Conservation (phyloP, 768 basidiomycete genomes). For the Roridomyces roridus region DNA sequence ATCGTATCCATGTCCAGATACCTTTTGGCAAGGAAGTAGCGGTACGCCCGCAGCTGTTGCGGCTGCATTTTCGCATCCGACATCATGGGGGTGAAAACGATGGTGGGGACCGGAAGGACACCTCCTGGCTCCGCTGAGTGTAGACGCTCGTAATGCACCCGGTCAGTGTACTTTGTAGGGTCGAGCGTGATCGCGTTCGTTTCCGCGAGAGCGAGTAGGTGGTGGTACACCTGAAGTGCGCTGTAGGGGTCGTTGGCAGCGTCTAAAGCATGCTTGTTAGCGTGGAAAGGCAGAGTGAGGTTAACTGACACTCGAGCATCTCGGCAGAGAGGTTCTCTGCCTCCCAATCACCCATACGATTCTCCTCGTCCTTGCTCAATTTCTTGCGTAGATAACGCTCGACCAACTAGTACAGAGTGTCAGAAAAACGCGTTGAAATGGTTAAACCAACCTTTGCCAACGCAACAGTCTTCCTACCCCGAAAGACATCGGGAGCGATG, state of each 20-base stretch:
- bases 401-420: constrained; percentile 41
- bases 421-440: no score
- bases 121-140: constrained; percentile 9
- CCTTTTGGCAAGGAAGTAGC: constrained; percentile 33
- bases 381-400: constrained; percentile 37
- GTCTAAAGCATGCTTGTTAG: no score
- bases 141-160: constrained; percentile 5
- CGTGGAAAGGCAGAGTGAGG: not conserved
- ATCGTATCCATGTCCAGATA: constrained; percentile 32
- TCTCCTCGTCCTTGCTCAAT: constrained; percentile 35
- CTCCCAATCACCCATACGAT: constrained; percentile 44
- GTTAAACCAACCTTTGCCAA: constrained; percentile 44
- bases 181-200: constrained; percentile 25
- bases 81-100: constrained; percentile 16
- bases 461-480: constrained; percentile 33
- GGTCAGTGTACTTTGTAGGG: not conserved
- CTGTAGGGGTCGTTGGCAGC: constrained; percentile 47
- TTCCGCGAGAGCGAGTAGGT: constrained; percentile 33
- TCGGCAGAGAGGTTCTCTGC: constrained; percentile 6
- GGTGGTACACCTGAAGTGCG: constrained; percentile 35
- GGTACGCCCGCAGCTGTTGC: constrained; percentile 41
- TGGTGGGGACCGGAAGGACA: not conserved
- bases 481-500: constrained; percentile 12
- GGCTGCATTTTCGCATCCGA: constrained; percentile 11
- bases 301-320: constrained; percentile 34